Conservation (phyloP, 805 yeast species). For the Yarrowia sp. region DNA sequence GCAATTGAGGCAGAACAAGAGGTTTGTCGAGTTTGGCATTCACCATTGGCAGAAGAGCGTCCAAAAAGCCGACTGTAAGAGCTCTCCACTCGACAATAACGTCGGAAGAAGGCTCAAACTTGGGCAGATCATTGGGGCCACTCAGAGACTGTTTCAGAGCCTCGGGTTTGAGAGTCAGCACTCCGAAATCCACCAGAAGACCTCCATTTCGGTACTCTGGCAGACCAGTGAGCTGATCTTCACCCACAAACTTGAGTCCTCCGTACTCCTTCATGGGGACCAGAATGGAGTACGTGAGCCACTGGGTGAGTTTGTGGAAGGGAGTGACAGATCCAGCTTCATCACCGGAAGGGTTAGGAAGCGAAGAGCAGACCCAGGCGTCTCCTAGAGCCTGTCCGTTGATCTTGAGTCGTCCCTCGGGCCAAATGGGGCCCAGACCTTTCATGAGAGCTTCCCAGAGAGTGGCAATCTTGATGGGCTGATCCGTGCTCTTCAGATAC, state of each 20-base stretch:
- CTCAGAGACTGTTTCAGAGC: slow-evolving; percentile 42
- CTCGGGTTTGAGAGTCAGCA: slow-evolving; percentile 57
- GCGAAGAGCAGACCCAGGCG: slow-evolving; percentile 58
- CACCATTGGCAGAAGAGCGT: slow-evolving; percentile 59
- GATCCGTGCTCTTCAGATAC: slow-evolving; percentile 49
- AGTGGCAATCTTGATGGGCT: slow-evolving; percentile 52
- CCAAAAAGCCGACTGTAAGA: slow-evolving; percentile 63
- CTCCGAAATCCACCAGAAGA: slow-evolving; percentile 62
- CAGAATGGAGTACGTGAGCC: slow-evolving; percentile 68
- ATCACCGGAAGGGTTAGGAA: slow-evolving; percentile 47
- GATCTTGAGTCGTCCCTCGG: slow-evolving; percentile 60
- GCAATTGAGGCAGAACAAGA: slow-evolving; percentile 61
- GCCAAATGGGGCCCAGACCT: slow-evolving; percentile 68
- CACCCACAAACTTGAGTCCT: slow-evolving; percentile 55
- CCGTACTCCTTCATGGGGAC: slow-evolving; percentile 57
- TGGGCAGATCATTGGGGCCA: slow-evolving; percentile 52
- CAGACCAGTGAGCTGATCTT: slow-evolving; percentile 59
- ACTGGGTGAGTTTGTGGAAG: slow-evolving; percentile 70
- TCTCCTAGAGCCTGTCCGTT: slow-evolving; percentile 65
- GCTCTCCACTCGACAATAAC: slow-evolving; percentile 75
- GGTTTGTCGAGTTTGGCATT: slow-evolving; percentile 54
- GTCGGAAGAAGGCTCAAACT: slow-evolving; percentile 62
- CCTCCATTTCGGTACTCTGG: slow-evolving; percentile 75
- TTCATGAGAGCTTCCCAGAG: slow-evolving; percentile 64
- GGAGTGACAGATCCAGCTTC: slow-evolving; percentile 59